These are phyloP conservation scores for Pseudomassariella vexata DNA, from an alignment of 2,329 filamentous ascomycete genomes.

Conservation along the genomic window DNA sequence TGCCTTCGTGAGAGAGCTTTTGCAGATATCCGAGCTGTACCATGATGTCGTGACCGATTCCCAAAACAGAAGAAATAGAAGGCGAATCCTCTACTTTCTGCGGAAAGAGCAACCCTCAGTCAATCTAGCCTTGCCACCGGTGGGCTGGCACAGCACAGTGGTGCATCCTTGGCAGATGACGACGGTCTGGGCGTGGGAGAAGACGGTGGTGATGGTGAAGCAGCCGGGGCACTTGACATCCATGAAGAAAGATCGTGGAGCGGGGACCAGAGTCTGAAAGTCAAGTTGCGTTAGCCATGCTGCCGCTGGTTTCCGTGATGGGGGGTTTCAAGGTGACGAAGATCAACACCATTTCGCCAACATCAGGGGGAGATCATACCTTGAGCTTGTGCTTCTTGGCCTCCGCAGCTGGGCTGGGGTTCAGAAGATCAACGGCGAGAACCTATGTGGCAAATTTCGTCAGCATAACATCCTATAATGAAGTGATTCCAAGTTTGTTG, in stretches of 20 bases:
- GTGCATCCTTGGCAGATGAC: slow-evolving; percentile 99
- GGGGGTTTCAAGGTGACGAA: slow-evolving; percentile 4
- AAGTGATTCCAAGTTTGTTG: neutral
- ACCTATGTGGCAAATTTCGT: slow-evolving; percentile 58
- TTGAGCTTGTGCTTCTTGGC: slow-evolving; percentile 99
- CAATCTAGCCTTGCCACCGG: slow-evolving; percentile 96
- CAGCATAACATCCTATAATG: slow-evolving; percentile 32
- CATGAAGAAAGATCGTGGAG: slow-evolving; percentile 99
- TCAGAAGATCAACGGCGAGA: slow-evolving; percentile 99
- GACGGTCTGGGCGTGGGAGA: slow-evolving; percentile 99
- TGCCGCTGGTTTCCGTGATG: too few species aligned
- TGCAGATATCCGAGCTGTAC: slow-evolving; percentile 57
- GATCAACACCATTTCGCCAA: slow-evolving; percentile 11
- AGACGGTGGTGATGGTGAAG: slow-evolving; percentile 99
- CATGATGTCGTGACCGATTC: slow-evolving; percentile 41
- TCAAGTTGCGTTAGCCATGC: slow-evolving; percentile 16
- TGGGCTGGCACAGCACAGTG: slow-evolving; percentile 98
- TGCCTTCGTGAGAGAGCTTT: slow-evolving; percentile 37
- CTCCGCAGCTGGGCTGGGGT: slow-evolving; percentile 96
- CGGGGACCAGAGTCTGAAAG: slow-evolving; percentile 80
- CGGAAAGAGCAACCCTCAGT: slow-evolving; percentile 99
- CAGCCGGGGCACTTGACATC: slow-evolving; percentile 99
- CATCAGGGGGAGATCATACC: slow-evolving; percentile 50
- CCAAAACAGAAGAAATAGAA: slow-evolving; percentile 37
- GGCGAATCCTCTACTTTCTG: slow-evolving; percentile 80